phyloP scores from a whole-genome alignment of 1,284 basidiomycete genomes.

The Sphaerobolus stellatus region DNA sequence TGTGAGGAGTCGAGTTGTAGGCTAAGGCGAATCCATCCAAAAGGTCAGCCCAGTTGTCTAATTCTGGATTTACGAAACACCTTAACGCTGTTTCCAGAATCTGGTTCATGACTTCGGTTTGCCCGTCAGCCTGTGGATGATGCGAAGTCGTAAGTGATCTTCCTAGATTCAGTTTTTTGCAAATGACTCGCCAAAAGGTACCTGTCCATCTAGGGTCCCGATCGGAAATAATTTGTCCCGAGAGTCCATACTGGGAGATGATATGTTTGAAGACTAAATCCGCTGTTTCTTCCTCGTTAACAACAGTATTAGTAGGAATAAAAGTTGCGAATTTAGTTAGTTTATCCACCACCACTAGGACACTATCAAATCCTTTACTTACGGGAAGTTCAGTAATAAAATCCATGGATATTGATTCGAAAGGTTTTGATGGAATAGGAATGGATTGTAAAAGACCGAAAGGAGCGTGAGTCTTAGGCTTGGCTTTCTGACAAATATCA shows the following conservation, averaged over 20 bases:
- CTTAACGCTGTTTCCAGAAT: slow-evolving; percentile 32
- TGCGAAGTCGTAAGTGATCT: slow-evolving; percentile 16
- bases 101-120: slow-evolving; percentile 21
- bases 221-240: slow-evolving; percentile 20
- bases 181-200: slow-evolving; percentile 16
- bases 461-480: slow-evolving; percentile 6
- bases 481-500: slow-evolving; percentile 13
- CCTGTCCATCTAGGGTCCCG: slow-evolving; percentile 16
- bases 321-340: slow-evolving; percentile 12
- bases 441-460: not conserved
- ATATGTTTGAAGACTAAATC: slow-evolving; percentile 17
- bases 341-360: slow-evolving; percentile 23
- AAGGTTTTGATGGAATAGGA: slow-evolving; percentile 11
- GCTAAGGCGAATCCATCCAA: slow-evolving; percentile 45
- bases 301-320: not conserved
- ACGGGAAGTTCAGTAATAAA: slow-evolving; percentile 19
- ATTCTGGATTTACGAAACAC: slow-evolving; percentile 37
- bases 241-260: slow-evolving; percentile 15
- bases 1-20: slow-evolving; percentile 42
- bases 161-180: slow-evolving; percentile 8
- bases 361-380: slow-evolving; percentile 12
- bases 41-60: slow-evolving; percentile 43
- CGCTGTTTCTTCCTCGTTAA: slow-evolving; percentile 9
- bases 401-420: slow-evolving; percentile 14
- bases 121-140: slow-evolving; percentile 24